A percentile compares a stretch with the other conserved stretches of the same genome.
Conservation (phyloP, 345 rosid genomes). For the Lepidium africanum region DNA sequence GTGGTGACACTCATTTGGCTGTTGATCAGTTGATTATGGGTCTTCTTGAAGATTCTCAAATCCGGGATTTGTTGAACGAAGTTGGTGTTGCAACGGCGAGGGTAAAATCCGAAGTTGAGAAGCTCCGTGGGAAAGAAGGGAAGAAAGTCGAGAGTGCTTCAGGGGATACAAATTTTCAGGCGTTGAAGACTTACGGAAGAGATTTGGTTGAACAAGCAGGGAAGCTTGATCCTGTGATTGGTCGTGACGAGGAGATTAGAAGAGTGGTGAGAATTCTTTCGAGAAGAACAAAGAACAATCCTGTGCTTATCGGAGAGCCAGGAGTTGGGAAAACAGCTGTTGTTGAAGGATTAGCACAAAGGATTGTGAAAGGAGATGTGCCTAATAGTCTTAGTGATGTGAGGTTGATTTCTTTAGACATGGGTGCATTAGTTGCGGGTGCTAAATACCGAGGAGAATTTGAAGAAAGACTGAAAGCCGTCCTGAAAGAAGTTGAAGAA, state of each 20-base stretch:
- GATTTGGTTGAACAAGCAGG: slow-evolving; percentile 92
- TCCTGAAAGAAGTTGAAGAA: slow-evolving; percentile 89
- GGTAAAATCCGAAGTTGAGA: slow-evolving; percentile 72
- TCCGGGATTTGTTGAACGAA: slow-evolving; percentile 58
- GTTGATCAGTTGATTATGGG: slow-evolving; percentile 76
- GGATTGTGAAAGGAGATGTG: slow-evolving; percentile 80
- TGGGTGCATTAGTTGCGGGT: slow-evolving; percentile 86
- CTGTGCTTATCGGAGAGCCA: slow-evolving; percentile 90
- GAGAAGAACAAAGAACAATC: slow-evolving; percentile 87
- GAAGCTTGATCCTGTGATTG: slow-evolving; percentile 90
- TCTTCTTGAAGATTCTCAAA: slow-evolving; percentile 80
- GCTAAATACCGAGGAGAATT: slow-evolving; percentile 90
- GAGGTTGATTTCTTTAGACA: slow-evolving; percentile 74
- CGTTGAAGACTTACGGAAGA: slow-evolving; percentile 82
- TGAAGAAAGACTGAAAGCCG: slow-evolving; percentile 77
- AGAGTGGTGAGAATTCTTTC: slow-evolving; percentile 81
- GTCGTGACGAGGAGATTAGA: slow-evolving; percentile 82
- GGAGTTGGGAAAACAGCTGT: slow-evolving; percentile 97
- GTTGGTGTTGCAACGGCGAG: slow-evolving; percentile 47
- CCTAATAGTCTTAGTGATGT: slow-evolving; percentile 86
- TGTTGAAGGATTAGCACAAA: slow-evolving; percentile 88
- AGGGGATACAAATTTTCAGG: slow-evolving; percentile 69
- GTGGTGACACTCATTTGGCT: slow-evolving; percentile 66
- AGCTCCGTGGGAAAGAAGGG: slow-evolving; percentile 82
- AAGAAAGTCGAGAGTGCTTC: slow-evolving; percentile 87